These are phyloP conservation scores for Tuber aestivum DNA, from an alignment of 495 filamentous ascomycete genomes.

Conservation along the genomic window DNA sequence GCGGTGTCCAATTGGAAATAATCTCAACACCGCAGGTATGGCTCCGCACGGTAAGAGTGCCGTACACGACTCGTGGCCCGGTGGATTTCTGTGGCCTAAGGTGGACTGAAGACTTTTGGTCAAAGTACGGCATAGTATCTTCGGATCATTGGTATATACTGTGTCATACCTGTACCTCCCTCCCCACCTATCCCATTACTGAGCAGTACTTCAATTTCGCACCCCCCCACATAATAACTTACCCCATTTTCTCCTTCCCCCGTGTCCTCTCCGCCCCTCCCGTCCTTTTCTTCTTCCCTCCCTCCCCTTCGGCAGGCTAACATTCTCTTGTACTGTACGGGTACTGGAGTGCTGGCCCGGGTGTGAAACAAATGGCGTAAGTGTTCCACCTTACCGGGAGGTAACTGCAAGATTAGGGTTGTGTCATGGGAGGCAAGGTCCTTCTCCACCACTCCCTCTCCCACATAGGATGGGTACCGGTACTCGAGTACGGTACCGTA, in stretches of 20 bases:
- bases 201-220: background rate
- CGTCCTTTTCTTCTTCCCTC: background rate
- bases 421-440: background rate
- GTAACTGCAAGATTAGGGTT: background rate
- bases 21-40: background rate
- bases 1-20: background rate
- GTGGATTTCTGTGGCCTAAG: background rate
- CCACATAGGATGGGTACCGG: background rate
- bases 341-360: background rate
- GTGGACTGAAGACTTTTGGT: background rate
- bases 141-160: background rate
- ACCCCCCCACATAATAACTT: background rate
- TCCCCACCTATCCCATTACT: background rate
- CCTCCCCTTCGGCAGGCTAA: background rate
- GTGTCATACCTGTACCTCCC: background rate
- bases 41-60: background rate
- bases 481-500: too few relatives aligned
- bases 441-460: background rate
- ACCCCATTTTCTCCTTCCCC: background rate
- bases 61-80: background rate
- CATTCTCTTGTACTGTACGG: background rate
- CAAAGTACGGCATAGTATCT: background rate
- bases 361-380: constrained; percentile 5
- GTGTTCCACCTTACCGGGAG: background rate
- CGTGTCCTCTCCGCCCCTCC: background rate